Conservation (phyloP, 2,329 filamentous ascomycete genomes). For the Coniochaeta sp. region DNA sequence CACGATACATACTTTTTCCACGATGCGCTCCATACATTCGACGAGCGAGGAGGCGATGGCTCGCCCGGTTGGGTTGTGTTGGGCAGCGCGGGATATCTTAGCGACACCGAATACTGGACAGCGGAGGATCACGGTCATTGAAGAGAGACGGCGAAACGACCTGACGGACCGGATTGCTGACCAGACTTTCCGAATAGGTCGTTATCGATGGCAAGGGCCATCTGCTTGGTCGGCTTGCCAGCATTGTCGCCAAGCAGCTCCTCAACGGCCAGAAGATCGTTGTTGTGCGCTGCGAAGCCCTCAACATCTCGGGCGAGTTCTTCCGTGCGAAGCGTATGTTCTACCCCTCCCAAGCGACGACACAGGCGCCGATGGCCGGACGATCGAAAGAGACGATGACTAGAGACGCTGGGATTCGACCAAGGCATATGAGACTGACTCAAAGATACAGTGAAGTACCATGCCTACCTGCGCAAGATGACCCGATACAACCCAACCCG, state of each 20-base stretch:
- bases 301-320: conserved; percentile 99
- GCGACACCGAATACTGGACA: neutral
- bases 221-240: conserved; percentile 97
- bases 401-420: neutral
- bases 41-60: neutral
- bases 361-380: neutral
- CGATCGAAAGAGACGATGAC: neutral
- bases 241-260: conserved; percentile 97
- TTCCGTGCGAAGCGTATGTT: conserved; percentile 99
- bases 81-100: neutral
- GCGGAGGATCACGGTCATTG: neutral
- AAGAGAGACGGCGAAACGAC: neutral
- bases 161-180: conserved; percentile 9
- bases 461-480: conserved; percentile 99
- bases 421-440: conserved; percentile 33
- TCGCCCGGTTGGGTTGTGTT: neutral
- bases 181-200: conserved; percentile 53
- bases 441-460: conserved; percentile 90
- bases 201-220: conserved; percentile 99
- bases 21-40: neutral
- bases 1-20: neutral
- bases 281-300: conserved; percentile 94
- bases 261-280: conserved; percentile 99
- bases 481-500: conserved; percentile 99
- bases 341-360: conserved; percentile 13